These are phyloP conservation scores for Pichia sp. DNA, from an alignment of 1,139 yeast genomes.

Conservation along the genomic window DNA sequence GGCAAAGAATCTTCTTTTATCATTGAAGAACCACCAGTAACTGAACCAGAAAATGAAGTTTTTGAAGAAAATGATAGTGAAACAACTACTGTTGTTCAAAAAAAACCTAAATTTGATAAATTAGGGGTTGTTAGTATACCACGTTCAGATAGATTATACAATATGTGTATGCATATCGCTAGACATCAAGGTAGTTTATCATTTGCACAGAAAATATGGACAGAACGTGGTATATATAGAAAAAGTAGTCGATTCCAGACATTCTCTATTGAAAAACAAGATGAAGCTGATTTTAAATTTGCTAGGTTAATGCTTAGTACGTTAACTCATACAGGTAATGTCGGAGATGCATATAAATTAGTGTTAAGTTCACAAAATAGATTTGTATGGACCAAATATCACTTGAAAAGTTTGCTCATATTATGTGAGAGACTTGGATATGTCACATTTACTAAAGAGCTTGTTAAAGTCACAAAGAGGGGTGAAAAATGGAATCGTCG, in stretches of 20 bases:
- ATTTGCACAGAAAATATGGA: slow-evolving; percentile 65
- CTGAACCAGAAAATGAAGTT: not conserved
- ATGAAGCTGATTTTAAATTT: slow-evolving; percentile 56
- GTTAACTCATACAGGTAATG: slow-evolving; percentile 44
- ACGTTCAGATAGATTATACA: slow-evolving; percentile 51
- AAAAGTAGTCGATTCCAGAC: slow-evolving; percentile 43
- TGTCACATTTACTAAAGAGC: slow-evolving; percentile 18
- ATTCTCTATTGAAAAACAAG: slow-evolving; percentile 36
- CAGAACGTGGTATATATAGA: slow-evolving; percentile 69
- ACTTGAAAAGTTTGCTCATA: slow-evolving; percentile 41
- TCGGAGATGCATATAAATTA: slow-evolving; percentile 66
- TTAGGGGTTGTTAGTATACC: slow-evolving; percentile 17
- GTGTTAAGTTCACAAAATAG: slow-evolving; percentile 60
- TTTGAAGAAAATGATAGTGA: slow-evolving; percentile 23
- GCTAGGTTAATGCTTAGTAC: slow-evolving; percentile 58
- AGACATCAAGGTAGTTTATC: slow-evolving; percentile 44
- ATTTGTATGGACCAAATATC: slow-evolving; percentile 66
- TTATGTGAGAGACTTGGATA: slow-evolving; percentile 46
- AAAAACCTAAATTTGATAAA: not conserved
- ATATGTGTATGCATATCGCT: slow-evolving; percentile 62
- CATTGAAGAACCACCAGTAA: slow-evolving; percentile 25
- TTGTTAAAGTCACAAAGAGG: slow-evolving; percentile 20
- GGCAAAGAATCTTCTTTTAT: slow-evolving; percentile 13
- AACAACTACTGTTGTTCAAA: too few relatives aligned
- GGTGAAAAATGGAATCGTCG: slow-evolving; percentile 15